These are phyloP conservation scores for Wakefieldia striispora DNA, from an alignment of 768 basidiomycete species.

Conservation along the genomic window DNA sequence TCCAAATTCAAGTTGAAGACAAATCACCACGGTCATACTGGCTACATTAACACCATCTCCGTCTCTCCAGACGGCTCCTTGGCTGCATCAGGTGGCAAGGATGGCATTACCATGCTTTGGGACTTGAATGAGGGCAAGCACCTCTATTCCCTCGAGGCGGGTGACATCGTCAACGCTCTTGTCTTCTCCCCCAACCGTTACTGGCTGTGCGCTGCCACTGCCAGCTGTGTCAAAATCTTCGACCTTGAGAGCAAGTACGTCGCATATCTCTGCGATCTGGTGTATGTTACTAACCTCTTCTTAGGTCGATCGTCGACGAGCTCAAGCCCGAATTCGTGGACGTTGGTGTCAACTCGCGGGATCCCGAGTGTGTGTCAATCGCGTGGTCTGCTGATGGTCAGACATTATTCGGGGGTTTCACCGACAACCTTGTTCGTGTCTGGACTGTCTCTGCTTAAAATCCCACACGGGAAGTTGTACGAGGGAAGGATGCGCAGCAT, in stretches of 20 bases:
- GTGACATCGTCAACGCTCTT: conserved; percentile 97
- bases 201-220: conserved; percentile 99
- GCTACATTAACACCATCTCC: conserved; percentile 98
- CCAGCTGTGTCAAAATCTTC: conserved; percentile 98
- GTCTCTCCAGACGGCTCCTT: conserved; percentile 99
- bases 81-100: conserved; percentile 98
- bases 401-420: conserved; percentile 96
- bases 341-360: conserved; percentile 63
- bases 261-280: not conserved
- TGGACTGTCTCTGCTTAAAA: conserved; percentile 73
- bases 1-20: conserved; percentile 99
- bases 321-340: conserved; percentile 94
- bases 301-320: conserved; percentile 95
- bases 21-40: conserved; percentile 99
- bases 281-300: not conserved
- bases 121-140: conserved; percentile 99
- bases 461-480: conserved; percentile 17
- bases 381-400: conserved; percentile 99
- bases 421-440: conserved; percentile 90
- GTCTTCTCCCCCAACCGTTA: conserved; percentile 99
- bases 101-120: conserved; percentile 99
- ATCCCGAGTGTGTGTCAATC: conserved; percentile 93
- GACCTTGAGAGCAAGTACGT: conserved; percentile 98
- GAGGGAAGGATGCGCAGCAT: conserved; percentile 11
- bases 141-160: conserved; percentile 98